Conservation (phyloP, 108 stramenopile genomes). For the Cyclotella distinguenda region DNA sequence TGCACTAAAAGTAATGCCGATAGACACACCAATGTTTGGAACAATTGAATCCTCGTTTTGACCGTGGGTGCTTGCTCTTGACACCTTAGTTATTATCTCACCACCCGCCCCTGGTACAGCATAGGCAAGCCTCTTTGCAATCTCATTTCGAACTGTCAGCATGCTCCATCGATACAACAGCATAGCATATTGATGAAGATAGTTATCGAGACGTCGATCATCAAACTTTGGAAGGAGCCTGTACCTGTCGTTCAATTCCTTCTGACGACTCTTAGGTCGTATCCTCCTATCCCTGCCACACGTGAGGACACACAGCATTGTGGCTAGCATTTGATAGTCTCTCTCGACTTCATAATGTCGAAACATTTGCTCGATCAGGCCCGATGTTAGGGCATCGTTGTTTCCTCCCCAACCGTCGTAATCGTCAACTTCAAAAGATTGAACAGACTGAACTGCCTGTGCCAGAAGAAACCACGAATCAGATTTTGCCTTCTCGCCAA, state of each 20-base stretch:
- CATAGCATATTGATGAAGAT: slow-evolving; percentile 62
- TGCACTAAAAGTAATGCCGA: slow-evolving; percentile 50
- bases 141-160: slow-evolving; percentile 62
- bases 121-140: slow-evolving; percentile 65
- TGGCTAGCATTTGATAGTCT: slow-evolving; percentile 80
- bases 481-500: slow-evolving; percentile 57
- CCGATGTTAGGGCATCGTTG: slow-evolving; percentile 64
- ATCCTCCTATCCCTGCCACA: slow-evolving; percentile 45
- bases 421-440: slow-evolving; percentile 33
- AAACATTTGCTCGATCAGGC: slow-evolving; percentile 57
- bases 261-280: slow-evolving; percentile 2
- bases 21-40: slow-evolving; percentile 25
- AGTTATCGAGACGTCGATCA: slow-evolving; percentile 62
- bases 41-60: not conserved
- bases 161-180: slow-evolving; percentile 74
- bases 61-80: slow-evolving; percentile 1
- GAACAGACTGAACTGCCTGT: slow-evolving; percentile 34
- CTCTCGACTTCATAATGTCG: slow-evolving; percentile 69
- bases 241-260: slow-evolving; percentile 5
- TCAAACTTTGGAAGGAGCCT: slow-evolving; percentile 53
- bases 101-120: slow-evolving; percentile 31
- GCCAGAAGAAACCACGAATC: slow-evolving; percentile 76
- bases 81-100: slow-evolving; percentile 11
- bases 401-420: slow-evolving; percentile 71
- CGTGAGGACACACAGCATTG: slow-evolving; percentile 71